phyloP scores from a whole-genome alignment of 441 rosid genomes.

The Euphorbia schlechtendalii region DNA sequence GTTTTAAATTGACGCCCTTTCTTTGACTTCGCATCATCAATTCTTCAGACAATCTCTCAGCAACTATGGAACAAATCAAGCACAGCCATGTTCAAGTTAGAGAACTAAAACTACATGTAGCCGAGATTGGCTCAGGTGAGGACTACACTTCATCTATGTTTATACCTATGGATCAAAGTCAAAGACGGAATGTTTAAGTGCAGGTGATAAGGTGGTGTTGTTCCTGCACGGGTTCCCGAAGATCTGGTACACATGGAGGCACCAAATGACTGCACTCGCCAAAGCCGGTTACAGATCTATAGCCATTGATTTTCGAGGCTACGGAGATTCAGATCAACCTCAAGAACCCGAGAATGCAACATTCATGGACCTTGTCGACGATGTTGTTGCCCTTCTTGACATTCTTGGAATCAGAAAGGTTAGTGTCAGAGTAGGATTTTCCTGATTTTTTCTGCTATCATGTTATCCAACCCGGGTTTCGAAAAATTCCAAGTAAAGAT shows the following conservation, averaged over 20 bases:
- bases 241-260: constrained; percentile 27
- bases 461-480: no score
- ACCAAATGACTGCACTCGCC: constrained; percentile 22
- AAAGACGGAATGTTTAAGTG: neutral
- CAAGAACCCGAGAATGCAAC: constrained; percentile 22
- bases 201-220: constrained; percentile 24
- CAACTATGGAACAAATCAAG: constrained; percentile 20
- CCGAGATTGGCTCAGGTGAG: constrained; percentile 36
- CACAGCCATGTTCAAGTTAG: no score
- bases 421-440: neutral
- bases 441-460: no score
- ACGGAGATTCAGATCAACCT: constrained; percentile 23
- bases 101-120: constrained; percentile 37
- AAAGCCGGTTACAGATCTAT: constrained; percentile 16
- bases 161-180: neutral
- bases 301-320: constrained; percentile 25
- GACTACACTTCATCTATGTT: neutral
- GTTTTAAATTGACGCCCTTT: neutral
- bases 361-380: constrained; percentile 21
- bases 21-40: neutral
- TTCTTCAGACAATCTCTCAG: constrained; percentile 1
- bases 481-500: no score
- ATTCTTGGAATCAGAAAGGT: constrained; percentile 3
- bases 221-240: constrained; percentile 27
- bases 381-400: constrained; percentile 23